Evolutionary conservation across 208 protist species (phyloP), one percentile per base, ranked within the genome.

Genomic region (Wallacemonas collosoma): DNA sequence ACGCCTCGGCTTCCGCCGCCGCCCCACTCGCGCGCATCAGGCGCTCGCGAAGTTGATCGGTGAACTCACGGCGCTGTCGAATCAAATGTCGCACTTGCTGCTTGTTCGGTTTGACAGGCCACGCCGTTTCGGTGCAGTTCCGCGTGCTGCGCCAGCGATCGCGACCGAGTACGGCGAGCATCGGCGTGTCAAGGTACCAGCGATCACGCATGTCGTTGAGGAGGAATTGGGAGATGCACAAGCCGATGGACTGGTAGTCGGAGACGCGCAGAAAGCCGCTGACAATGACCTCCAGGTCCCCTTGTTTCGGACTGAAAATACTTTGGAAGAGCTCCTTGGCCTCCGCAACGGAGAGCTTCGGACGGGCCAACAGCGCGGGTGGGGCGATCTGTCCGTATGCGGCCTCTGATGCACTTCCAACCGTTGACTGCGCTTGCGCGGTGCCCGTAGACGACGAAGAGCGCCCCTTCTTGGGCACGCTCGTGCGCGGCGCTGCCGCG

Each of bases 151-250:
- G 75, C 73, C 77, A 81, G 48, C 62, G 72, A 8, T 79, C 73
- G 15, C 73, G 69, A 47, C 77, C 83, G 6, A 88, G 71, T 17
- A 81, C 73, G n/a, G 73, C 73, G 8, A 85, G 72, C 80, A 80
- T 86, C 17, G 78, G 73, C 12, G 67, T 77, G 70, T 86, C 83
- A 1, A 88, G 44, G 70, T 76, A 83, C 83, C 83, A 88, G 73
- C 72, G 74, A 17, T 68, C 77, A 1, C 69, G 63, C 68, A 77
- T 71, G 9, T 79, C 73, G 5, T 64, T 58, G 2, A 6, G 55
- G n/a, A 83, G 53, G 38, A 88, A 88, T 11, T 64, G 47, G 1
- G 26, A 61, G 62, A 81, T 70, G 66, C 78, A 81, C 43, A 66
- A 38, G 17, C 73, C 76, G 72, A 85, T 67, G 3, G 48, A 39